Evolutionary conservation across 129 eudicot genomes (phyloP).

Genomic region (sunflower (Helianthus annuus)): HanXRQr2.0-SUNRISE NC_035446.2:31081811-31082310

Average conservation of each 20-base stretch:
- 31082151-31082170: neutral
- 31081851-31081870: slow-evolving; percentile 5
- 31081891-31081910: neutral
- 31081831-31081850: slow-evolving; percentile 3
- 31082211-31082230: neutral
- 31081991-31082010: slow-evolving; percentile 5
- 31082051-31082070: slow-evolving; percentile 97
- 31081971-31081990: too few relatives aligned
- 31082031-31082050: slow-evolving; percentile 80
- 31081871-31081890: neutral
- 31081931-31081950: neutral
- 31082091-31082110: slow-evolving; percentile 96
- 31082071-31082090: slow-evolving; percentile 91
- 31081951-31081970: too few relatives aligned
- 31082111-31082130: slow-evolving; percentile 49
- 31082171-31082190: neutral
- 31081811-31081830: neutral
- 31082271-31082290: neutral
- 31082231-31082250: neutral
- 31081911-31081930: neutral
- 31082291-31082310: neutral
- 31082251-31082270: neutral
- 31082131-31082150: neutral
- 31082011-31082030: slow-evolving; percentile 83
- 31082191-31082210: neutral